A percentile compares a stretch with the other conserved stretches of the same genome.
These are phyloP conservation scores for Fusarium sp. DNA, from an alignment of 2,329 filamentous ascomycete genomes.

Conservation along the genomic window DNA sequence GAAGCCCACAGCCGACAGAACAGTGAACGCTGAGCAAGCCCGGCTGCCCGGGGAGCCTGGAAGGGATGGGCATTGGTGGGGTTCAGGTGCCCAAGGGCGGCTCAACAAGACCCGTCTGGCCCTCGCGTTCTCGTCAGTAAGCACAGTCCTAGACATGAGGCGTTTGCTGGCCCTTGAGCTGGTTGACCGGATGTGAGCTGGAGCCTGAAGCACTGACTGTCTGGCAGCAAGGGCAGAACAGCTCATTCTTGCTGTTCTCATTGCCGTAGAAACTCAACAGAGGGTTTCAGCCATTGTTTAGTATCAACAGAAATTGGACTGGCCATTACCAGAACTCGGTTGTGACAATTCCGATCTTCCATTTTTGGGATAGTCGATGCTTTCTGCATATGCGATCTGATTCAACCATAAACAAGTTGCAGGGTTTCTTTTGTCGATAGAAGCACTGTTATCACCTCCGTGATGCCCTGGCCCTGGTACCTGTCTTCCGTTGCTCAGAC, in stretches of 20 bases:
- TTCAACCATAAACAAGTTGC: constrained; percentile 4
- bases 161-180: constrained; percentile 19
- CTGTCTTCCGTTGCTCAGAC: constrained; percentile 23
- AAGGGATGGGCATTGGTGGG: constrained; percentile 22
- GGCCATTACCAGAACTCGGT: not conserved
- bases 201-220: constrained; percentile 22
- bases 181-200: constrained; percentile 16
- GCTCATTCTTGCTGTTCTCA: constrained; percentile 18
- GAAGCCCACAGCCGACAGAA: not conserved
- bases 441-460: constrained; percentile 1
- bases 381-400: constrained; percentile 1
- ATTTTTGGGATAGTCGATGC: constrained; percentile 1
- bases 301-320: constrained; percentile 2
- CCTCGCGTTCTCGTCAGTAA: constrained; percentile 7
- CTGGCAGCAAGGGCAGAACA: constrained; percentile 17
- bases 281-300: constrained; percentile 32
- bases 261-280: constrained; percentile 22
- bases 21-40: constrained; percentile 15
- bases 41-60: constrained; percentile 20
- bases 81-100: constrained; percentile 31
- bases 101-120: constrained; percentile 32
- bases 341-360: constrained; percentile 18
- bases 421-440: constrained; percentile 29
- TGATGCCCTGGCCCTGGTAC: constrained; percentile 27
- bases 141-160: constrained; percentile 22